Conservation (phyloP, 2,329 filamentous ascomycete species). For the Cladosporium sp. region DNA sequence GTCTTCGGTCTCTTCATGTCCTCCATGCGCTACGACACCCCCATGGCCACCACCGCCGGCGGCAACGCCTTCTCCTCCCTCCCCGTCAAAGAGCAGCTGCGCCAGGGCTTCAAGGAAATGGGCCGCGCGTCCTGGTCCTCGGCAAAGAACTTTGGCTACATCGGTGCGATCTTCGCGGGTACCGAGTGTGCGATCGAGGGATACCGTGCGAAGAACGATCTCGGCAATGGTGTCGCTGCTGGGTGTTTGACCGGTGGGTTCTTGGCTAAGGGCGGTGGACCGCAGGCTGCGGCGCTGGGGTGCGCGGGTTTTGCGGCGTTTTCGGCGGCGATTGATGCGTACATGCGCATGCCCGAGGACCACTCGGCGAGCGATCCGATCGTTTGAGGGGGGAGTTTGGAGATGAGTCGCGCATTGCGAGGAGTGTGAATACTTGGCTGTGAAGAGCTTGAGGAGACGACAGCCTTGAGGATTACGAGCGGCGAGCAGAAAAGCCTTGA, state of each 20-base stretch:
- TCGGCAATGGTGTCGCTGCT: slow-evolving; percentile 81
- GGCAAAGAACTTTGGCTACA: slow-evolving; percentile 92
- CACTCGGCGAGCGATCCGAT: slow-evolving; percentile 41
- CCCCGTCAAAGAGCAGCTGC: slow-evolving; percentile 81
- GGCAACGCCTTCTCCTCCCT: slow-evolving; percentile 63
- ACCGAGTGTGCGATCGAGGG: slow-evolving; percentile 97
- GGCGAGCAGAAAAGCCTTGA: background rate
- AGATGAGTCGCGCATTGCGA: background rate
- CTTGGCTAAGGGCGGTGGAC: slow-evolving; percentile 81
- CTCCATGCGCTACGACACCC: slow-evolving; percentile 97
- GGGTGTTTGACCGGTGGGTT: slow-evolving; percentile 92
- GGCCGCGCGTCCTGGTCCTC: slow-evolving; percentile 77
- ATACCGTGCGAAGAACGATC: slow-evolving; percentile 87
- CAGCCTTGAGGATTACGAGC: background rate
- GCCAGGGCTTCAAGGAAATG: slow-evolving; percentile 91
- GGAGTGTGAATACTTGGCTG: background rate
- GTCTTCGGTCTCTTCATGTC: slow-evolving; percentile 98
- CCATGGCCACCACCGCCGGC: slow-evolving; percentile 61
- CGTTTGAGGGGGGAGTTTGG: slow-evolving; percentile 30
- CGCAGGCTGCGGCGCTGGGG: slow-evolving; percentile 82
- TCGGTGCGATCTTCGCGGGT: slow-evolving; percentile 86
- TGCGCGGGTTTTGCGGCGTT: slow-evolving; percentile 95
- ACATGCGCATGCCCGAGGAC: slow-evolving; percentile 71
- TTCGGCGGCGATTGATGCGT: slow-evolving; percentile 86
- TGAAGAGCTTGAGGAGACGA: background rate